Base-by-base conservation (phyloP, 2,329 filamentous ascomycete species). In the Dendrostoma leiphaemia region DNA sequence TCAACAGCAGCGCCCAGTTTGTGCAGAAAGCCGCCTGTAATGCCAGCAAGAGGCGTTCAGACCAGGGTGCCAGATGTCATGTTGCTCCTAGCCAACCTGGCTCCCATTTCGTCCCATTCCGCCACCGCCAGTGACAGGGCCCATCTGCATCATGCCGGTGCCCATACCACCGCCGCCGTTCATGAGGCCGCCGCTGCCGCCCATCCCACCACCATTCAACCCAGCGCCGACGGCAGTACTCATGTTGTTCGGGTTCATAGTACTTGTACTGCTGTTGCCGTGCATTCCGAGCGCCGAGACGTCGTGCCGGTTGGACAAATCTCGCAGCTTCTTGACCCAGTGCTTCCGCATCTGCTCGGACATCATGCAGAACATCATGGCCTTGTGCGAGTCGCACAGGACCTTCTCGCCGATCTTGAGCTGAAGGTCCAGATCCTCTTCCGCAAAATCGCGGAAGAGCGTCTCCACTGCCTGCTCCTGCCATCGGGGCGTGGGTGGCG, bases 341-440 rank as follows among this genome's bases (percentile, higher is more conserved):
- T 84, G 80, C 56, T 75, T 72, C 45, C 81, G 71, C 57, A 84
- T 66, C 10, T 66, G 64, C 2, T 72, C 67, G 0, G 80, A 77
- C 79, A 84, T 84, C 69, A 84, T 84, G 70, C 80, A 82, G 59
- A 84, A 85, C 38, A 84, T 75, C 73, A 84, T 79, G 28, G 81
- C 82, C 63, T 82, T 83, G 63, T 78, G 79, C 59, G 83, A 78
- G 59, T 83, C 78, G n/a, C 78, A 75, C 24, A 84, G 70, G 1
- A 80, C 75, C 58, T 80, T 80, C 64, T 84, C 81, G 0, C 80
- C 80, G 31, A 84, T 80, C 65, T 79, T 81, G 35, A 84, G 70
- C 69, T 84, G 81, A 53, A 84, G 63, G 60, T 84, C 81, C 56
- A 78, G 70, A 55, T 84, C 80, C 60, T 84, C 81, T 45, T 77